Evolutionary conservation across 805 yeast species (phyloP).

Genomic region (Zygosaccharomyces pseudorouxii): DNA sequence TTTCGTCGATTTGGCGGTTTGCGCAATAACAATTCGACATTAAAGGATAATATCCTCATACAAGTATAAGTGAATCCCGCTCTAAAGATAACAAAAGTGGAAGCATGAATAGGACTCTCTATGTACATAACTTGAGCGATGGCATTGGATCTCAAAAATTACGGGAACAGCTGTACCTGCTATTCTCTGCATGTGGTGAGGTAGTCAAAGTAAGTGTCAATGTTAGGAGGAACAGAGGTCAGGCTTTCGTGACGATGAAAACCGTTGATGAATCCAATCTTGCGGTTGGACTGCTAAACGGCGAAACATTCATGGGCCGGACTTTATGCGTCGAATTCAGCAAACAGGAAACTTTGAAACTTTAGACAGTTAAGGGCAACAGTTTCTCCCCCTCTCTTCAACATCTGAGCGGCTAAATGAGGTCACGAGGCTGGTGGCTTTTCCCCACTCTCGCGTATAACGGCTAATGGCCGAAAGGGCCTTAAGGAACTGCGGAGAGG

Average conservation of each 20-base stretch:
- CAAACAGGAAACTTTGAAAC: slow-evolving; percentile 18
- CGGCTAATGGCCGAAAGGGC: neutral
- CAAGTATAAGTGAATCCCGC: too few species aligned
- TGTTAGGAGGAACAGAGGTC: slow-evolving; percentile 51
- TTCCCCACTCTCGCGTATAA: neutral
- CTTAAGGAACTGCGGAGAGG: neutral
- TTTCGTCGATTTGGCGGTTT: neutral
- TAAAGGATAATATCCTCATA: too few species aligned
- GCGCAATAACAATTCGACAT: too few species aligned
- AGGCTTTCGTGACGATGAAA: slow-evolving; percentile 57
- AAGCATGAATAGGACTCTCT: slow-evolving; percentile 40
- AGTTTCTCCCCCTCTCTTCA: neutral
- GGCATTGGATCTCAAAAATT: slow-evolving; percentile 43
- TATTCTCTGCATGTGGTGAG: slow-evolving; percentile 63
- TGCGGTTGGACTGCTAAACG: slow-evolving; percentile 47
- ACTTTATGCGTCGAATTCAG: slow-evolving; percentile 44
- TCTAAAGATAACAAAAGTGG: neutral
- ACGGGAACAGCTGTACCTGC: slow-evolving; percentile 50
- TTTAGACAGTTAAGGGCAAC: slow-evolving; percentile 1
- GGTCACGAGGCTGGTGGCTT: neutral
- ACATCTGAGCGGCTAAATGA: neutral
- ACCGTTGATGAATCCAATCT: slow-evolving; percentile 46
- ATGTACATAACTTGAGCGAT: slow-evolving; percentile 56
- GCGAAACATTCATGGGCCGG: slow-evolving; percentile 50
- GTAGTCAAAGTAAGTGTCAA: slow-evolving; percentile 48